Conservation (phyloP, 495 filamentous ascomycete species). For the Thermothielavioides terrestris region DNA sequence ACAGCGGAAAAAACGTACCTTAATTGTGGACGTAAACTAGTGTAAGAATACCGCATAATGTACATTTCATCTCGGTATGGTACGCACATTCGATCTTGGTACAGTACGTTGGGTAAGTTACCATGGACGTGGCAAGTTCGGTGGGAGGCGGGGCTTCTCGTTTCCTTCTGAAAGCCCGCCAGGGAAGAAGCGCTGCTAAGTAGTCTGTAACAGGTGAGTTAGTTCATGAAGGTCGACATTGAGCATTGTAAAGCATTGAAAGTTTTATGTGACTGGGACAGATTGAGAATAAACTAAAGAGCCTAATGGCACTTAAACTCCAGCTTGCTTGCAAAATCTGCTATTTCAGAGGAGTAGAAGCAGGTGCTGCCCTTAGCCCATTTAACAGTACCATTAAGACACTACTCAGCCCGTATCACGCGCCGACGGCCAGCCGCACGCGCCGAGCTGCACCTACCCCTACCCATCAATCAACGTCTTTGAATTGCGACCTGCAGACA, state of each 20-base stretch:
- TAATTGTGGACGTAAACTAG: too few relatives aligned
- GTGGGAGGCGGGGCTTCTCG: too few relatives aligned
- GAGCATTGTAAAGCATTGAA: not conserved
- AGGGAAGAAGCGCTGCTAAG: too few relatives aligned
- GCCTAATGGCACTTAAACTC: too few relatives aligned
- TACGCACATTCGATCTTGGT: too few relatives aligned
- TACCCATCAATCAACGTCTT: not conserved
- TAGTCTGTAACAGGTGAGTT: not conserved
- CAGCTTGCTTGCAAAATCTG: not conserved
- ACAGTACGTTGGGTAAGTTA: too few relatives aligned
- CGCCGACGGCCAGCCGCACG: slow-evolving; percentile 3
- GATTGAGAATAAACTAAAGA: too few relatives aligned
- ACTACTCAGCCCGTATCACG: not conserved
- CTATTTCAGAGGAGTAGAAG: not conserved
- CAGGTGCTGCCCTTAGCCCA: not conserved
- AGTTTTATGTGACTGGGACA: too few relatives aligned
- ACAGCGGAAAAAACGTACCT: too few relatives aligned
- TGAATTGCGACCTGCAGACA: slow-evolving; percentile 8
- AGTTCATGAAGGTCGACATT: not conserved
- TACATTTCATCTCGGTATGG: too few relatives aligned
- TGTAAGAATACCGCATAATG: too few relatives aligned
- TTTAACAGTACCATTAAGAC: slow-evolving; percentile 1
- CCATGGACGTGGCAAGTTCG: too few relatives aligned
- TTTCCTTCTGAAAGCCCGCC: not conserved
- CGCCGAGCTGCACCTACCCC: not conserved